Base-by-base conservation (phyloP, 805 yeast species). In the Suhomyces kilbournensis region DNA sequence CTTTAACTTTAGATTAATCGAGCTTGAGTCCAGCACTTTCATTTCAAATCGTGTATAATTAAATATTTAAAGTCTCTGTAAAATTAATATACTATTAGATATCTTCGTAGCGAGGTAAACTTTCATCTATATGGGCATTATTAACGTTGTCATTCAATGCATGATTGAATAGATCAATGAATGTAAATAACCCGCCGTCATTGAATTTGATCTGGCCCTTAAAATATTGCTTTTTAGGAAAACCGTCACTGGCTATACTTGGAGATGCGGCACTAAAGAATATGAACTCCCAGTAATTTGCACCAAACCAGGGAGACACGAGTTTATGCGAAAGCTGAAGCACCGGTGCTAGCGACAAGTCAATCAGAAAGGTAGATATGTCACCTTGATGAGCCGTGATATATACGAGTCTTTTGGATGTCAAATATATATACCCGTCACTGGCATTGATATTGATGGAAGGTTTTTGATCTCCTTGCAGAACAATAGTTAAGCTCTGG, bases 301-400 rank as follows among this genome's bases (percentile, higher is more conserved):
- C 71, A 0, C 85, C 85, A 58, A 80, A 75, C 83, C 82, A 79
- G 1, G 83, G 82, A 23, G 78, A 68, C 50, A 74, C 71, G 46
- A 79, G 58, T 49, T 69, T 66, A 57, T 75, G 76, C 0, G 74
- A 61, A 44, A 76, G 70, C 42, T 67, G 74, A 19, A 73, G 53
- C 3, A 51, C 55, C 3, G 68, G 63, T 1, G 69, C 64, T 25
- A 56, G 48, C 4, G 56, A 52, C 42, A 72, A 58, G 4, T 72
- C 70, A 5, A 80, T 54, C 52, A 69, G 64, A 56, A 80, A 79
- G 5, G 74, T 66, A 15, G 72, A 68, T 9, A 76, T 62, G 53
- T 77, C 80, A 1, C 80, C 80, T 46, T 68, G 75, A 3, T 66
- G 60, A 3, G 62, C 70, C 0, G 76, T 66, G 3, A 79, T 60